Evolutionary conservation across 345 rosid genomes (phyloP), one percentile per base, ranked within the genome.

Genomic region (Turnera subulata): DNA sequence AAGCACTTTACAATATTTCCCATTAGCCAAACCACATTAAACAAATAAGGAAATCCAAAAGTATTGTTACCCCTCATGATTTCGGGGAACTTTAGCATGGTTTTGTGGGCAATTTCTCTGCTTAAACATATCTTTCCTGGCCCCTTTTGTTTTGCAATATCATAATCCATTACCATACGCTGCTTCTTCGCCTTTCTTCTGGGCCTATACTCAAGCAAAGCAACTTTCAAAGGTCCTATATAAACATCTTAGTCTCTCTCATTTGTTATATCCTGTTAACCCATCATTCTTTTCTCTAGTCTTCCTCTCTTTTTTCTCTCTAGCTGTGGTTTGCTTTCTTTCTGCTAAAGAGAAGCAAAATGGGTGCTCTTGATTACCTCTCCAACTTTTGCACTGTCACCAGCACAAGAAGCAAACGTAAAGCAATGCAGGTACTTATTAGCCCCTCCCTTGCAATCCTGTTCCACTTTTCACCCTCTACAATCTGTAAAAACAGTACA

Each of bases 331-430:
- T n/a, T n/a, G 38, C 23, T 46, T 50, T 54, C 57, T 64, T 71
- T 72, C 54, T 65, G 42, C 46, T 7, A 53, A 79, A 59, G 54
- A 65, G 55, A 72, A 46, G 32, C 60, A 47, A 62, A 54, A 88
- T 88, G 96, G 96, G 98, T 20, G 96, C 93, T 58, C 85, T 92
- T 58, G 87, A 92, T 75, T 86, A 84, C 56, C 76, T 92, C 69
- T 77, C 93, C 16, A 77, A 78, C 89, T 88, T 92, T 67, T 92
- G 95, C 66, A 77, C 79, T 19, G 83, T 80, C 67, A 78, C 86
- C 70, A 73, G 76, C 55, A 79, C 73, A 68, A 82, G 85, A 71
- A 75, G 78, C 80, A 88, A 83, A 71, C 92, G 87, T 73, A 84
- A 74, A 66, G 79, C 93, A 59, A 81, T 89, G 91, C 98, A 89